phyloP scores from a whole-genome alignment of 768 basidiomycete species.

The Podaxis sp. region DNA sequence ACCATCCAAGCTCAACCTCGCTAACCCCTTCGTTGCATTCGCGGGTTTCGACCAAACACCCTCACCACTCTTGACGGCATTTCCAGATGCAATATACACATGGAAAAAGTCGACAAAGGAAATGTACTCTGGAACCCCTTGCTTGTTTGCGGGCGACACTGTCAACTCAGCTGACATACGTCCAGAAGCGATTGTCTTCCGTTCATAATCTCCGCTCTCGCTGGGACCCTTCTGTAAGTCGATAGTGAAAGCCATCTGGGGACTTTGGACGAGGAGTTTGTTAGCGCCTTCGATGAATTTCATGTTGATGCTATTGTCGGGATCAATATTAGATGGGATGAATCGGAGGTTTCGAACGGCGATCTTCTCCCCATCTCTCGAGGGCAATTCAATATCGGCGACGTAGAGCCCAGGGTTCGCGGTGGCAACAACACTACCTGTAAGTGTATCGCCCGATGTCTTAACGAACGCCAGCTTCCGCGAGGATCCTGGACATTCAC shows the following conservation, averaged over 20 bases:
- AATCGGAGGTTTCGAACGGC: slow-evolving; percentile 47
- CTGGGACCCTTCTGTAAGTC: slow-evolving; percentile 43
- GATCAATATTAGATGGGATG: slow-evolving; percentile 51
- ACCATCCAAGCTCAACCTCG: slow-evolving; percentile 68
- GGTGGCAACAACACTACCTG: slow-evolving; percentile 66
- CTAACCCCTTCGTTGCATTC: slow-evolving; percentile 60
- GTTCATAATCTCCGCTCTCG: slow-evolving; percentile 45
- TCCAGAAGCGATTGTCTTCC: slow-evolving; percentile 51
- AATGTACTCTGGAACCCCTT: slow-evolving; percentile 34
- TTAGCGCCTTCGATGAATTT: slow-evolving; percentile 53
- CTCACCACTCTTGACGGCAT: slow-evolving; percentile 37
- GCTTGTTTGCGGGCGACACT: slow-evolving; percentile 33
- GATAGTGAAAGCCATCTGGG: slow-evolving; percentile 33
- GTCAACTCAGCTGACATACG: slow-evolving; percentile 58
- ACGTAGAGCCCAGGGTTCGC: slow-evolving; percentile 64
- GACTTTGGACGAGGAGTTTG: slow-evolving; percentile 62
- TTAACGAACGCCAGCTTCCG: slow-evolving; percentile 66
- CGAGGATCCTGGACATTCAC: slow-evolving; percentile 37
- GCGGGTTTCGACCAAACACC: slow-evolving; percentile 70
- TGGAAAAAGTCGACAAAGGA: slow-evolving; percentile 74
- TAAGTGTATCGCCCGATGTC: slow-evolving; percentile 55
- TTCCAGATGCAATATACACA: slow-evolving; percentile 55
- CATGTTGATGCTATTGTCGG: slow-evolving; percentile 46
- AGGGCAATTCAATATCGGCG: slow-evolving; percentile 55
- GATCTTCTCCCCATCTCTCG: slow-evolving; percentile 27